Conservation (phyloP, 2,329 filamentous ascomycete species). For the Trichophyton mentagrophytes region DNA sequence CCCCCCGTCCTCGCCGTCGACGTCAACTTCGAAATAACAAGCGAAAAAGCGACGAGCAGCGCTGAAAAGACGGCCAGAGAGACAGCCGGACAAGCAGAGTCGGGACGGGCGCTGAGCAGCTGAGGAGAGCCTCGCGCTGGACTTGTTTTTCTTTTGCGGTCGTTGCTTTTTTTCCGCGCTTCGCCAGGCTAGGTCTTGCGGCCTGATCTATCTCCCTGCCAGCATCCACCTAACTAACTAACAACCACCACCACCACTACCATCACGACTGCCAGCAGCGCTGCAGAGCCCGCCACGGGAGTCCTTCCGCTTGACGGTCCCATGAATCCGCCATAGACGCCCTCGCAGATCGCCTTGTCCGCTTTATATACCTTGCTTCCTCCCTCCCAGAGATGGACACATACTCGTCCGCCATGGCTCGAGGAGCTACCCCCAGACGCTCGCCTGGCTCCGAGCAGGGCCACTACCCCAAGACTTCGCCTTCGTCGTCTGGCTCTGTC, state of each 20-base stretch:
- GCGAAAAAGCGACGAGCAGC: no score
- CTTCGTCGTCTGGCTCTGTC: neutral
- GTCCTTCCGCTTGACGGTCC: neutral
- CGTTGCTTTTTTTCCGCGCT: neutral
- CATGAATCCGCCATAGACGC: neutral
- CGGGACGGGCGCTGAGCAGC: neutral
- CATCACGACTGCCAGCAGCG: neutral
- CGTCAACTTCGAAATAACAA: no score
- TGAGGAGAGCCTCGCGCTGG: neutral
- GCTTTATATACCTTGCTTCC: neutral
- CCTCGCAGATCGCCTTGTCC: neutral
- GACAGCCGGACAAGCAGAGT: neutral
- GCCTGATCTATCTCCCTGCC: neutral
- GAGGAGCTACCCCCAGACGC: conserved; percentile 44
- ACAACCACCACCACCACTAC: neutral
- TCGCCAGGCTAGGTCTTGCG: neutral
- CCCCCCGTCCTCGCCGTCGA: no score
- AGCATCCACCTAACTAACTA: neutral
- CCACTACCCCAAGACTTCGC: conserved; percentile 12
- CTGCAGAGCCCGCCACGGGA: neutral
- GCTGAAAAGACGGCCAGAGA: no score
- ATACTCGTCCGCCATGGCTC: conserved; percentile 4
- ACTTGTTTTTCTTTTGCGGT: neutral
- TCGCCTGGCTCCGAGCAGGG: conserved; percentile 50
- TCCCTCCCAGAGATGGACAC: neutral